These are phyloP conservation scores for Liriodendron chinense DNA, from an alignment of 164 flowering plant species.

Conservation along the genomic window DNA sequence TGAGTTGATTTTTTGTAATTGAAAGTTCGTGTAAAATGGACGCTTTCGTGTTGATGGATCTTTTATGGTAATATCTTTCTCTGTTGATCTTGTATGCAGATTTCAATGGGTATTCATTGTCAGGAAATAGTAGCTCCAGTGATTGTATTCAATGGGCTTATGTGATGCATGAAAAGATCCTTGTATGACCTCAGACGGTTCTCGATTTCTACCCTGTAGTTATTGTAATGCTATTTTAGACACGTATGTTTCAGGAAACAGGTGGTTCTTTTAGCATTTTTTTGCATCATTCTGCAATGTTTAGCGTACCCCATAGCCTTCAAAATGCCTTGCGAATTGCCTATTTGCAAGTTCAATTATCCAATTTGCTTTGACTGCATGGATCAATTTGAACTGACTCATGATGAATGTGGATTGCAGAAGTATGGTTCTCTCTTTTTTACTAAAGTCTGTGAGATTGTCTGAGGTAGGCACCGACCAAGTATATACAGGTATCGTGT, in stretches of 20 bases:
- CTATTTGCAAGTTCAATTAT: too few relatives aligned
- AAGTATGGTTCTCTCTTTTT: too few relatives aligned
- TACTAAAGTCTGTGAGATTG: too few relatives aligned
- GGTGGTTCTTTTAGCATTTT: neutral
- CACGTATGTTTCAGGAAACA: neutral
- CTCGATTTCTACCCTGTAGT: neutral
- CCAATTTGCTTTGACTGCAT: too few relatives aligned
- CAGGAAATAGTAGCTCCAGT: neutral
- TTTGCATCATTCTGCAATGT: neutral
- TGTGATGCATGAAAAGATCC: neutral
- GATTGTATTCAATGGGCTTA: neutral
- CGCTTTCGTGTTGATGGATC: neutral
- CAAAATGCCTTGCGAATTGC: neutral
- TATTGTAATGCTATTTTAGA: neutral
- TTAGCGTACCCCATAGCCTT: neutral
- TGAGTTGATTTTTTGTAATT: too few relatives aligned
- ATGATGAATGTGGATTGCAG: too few relatives aligned
- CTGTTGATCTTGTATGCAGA: neutral
- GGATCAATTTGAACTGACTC: too few relatives aligned
- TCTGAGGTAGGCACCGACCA: too few relatives aligned
- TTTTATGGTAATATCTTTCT: neutral
- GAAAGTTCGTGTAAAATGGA: neutral
- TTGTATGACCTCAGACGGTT: neutral
- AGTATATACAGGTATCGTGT: too few relatives aligned
- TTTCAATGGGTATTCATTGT: neutral